Evolutionary conservation across 352 stramenopile species (phyloP).

Genomic region (Phytopythium cucurbitacearum): DNA sequence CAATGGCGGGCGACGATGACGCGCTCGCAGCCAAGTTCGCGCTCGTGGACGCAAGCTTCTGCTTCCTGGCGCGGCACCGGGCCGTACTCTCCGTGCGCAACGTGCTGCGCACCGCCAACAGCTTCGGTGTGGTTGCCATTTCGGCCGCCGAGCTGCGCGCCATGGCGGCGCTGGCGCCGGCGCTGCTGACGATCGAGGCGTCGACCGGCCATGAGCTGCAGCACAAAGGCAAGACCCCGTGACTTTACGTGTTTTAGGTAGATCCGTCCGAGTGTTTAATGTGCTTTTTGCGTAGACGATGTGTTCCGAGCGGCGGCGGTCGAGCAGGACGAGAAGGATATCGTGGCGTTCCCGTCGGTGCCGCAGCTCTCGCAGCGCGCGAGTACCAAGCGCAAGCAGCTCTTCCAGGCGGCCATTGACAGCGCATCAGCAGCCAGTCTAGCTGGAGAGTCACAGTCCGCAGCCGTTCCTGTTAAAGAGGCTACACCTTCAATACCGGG

Average conservation of each 20-base stretch:
- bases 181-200: conserved; percentile 36
- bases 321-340: conserved; percentile 28
- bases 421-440: neutral
- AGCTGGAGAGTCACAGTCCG: too few species aligned
- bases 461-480: neutral
- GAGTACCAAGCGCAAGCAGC: conserved; percentile 44
- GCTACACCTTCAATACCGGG: conserved; percentile 1
- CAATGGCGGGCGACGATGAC: neutral
- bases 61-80: conserved; percentile 53
- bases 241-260: neutral
- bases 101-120: conserved; percentile 59
- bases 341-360: conserved; percentile 55
- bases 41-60: conserved; percentile 63
- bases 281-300: conserved; percentile 22
- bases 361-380: conserved; percentile 58
- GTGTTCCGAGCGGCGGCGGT: conserved; percentile 24
- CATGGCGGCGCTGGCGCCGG: conserved; percentile 42
- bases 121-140: conserved; percentile 36
- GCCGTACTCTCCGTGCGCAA: conserved; percentile 40
- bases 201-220: conserved; percentile 19
- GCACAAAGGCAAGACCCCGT: conserved; percentile 15
- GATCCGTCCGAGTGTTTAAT: conserved; percentile 2
- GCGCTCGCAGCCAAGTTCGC: conserved; percentile 40
- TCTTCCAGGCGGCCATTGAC: conserved; percentile 37
- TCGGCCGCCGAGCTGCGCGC: conserved; percentile 28